phyloP scores from a whole-genome alignment of 441 rosid genomes.

The Pelargonium citronellum region DNA sequence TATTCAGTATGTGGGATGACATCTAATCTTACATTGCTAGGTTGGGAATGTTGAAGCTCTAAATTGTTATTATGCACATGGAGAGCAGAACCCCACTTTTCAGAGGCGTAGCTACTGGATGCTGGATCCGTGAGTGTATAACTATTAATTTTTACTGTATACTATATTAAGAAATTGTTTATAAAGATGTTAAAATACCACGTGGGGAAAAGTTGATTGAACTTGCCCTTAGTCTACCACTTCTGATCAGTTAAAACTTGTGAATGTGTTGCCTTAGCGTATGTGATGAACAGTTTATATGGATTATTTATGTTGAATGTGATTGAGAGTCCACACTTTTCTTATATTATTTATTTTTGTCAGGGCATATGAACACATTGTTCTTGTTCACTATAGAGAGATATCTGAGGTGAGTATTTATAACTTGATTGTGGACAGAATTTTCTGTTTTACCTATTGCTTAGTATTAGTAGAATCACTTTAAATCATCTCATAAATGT shows the following conservation, averaged over 20 bases:
- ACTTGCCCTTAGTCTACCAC: slow-evolving; percentile 1
- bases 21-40: slow-evolving; percentile 38
- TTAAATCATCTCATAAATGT: not conserved
- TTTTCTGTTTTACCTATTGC: not conserved
- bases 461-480: slow-evolving; percentile 3
- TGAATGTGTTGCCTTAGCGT: not conserved
- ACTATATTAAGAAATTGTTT: not conserved
- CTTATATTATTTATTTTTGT: slow-evolving; percentile 23
- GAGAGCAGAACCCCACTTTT: slow-evolving; percentile 68
- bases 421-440: not conserved
- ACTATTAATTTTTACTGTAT: slow-evolving; percentile 9
- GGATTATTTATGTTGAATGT: slow-evolving; percentile 4
- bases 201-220: not conserved
- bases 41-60: slow-evolving; percentile 81
- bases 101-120: slow-evolving; percentile 97
- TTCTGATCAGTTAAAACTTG: not conserved
- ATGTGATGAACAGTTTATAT: not conserved
- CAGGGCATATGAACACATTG: slow-evolving; percentile 82
- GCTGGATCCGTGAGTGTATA: slow-evolving; percentile 73
- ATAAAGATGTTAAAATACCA: not conserved
- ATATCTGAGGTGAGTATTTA: slow-evolving; percentile 40
- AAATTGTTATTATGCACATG: slow-evolving; percentile 90
- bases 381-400: slow-evolving; percentile 87
- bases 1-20: slow-evolving; percentile 11
- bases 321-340: slow-evolving; percentile 11